Conservation (phyloP, 2,329 filamentous ascomycete species). For the Sordariomycetes sp. region DNA sequence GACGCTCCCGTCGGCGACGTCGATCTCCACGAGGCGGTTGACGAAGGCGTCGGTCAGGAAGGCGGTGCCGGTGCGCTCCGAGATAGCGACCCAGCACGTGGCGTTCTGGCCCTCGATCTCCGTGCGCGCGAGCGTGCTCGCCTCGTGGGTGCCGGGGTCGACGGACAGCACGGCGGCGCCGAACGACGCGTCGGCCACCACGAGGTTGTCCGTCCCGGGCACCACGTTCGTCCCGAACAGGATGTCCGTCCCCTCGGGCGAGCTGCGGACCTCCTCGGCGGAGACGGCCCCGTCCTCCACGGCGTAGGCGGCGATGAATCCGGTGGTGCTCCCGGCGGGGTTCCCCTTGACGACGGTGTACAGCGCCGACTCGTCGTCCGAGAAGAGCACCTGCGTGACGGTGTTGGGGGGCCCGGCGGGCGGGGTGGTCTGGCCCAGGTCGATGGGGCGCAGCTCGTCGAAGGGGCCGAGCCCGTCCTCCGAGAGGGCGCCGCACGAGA, state of each 20-base stretch:
- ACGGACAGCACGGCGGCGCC: constrained; percentile 39
- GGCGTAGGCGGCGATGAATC: constrained; percentile 42
- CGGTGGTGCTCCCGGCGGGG: constrained; percentile 39
- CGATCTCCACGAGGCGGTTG: constrained; percentile 47
- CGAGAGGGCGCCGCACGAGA: constrained; percentile 31
- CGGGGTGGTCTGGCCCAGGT: constrained; percentile 44
- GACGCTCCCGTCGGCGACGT: constrained; percentile 34
- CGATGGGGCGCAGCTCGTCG: constrained; percentile 34
- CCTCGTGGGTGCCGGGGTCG: constrained; percentile 17
- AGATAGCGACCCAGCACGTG: constrained; percentile 48
- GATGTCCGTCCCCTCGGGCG: constrained; percentile 42
- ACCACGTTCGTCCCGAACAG: constrained; percentile 43
- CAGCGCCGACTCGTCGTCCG: constrained; percentile 37
- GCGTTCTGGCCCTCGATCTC: constrained; percentile 37
- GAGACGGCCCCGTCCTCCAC: constrained; percentile 16
- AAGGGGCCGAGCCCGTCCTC: constrained; percentile 25
- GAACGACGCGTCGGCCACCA: constrained; percentile 48
- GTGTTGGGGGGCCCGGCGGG: constrained; percentile 47
- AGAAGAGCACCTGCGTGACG: constrained; percentile 51
- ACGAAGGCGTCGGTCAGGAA: constrained; percentile 47
- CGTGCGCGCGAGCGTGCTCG: constrained; percentile 24
- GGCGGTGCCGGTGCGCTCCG: constrained; percentile 31
- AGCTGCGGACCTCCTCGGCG: neutral
- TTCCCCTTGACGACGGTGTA: constrained; percentile 52
- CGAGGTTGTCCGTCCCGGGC: constrained; percentile 30